Conservation (phyloP, 139 green algal species). For the Trebouxia sp. region DNA sequence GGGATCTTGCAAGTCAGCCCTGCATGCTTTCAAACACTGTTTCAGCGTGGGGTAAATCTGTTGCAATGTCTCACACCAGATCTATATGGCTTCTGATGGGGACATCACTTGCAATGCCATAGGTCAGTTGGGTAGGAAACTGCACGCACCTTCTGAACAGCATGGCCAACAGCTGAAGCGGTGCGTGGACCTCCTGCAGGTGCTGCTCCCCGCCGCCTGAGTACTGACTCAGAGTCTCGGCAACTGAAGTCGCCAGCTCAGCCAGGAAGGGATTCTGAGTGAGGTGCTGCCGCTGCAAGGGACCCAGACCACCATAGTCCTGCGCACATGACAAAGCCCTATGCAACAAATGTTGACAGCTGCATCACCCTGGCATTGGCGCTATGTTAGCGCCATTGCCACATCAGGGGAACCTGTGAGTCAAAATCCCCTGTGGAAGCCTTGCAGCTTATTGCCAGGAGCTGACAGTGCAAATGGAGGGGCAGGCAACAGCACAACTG, state of each 20-base stretch:
- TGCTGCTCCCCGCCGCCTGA: not conserved
- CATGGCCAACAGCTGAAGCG: slow-evolving; percentile 2
- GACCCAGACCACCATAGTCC: not conserved
- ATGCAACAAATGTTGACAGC: not conserved
- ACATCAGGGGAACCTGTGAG: not conserved
- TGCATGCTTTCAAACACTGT: no score
- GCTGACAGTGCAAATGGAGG: not conserved
- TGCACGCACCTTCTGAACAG: not conserved
- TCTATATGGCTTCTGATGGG: no score
- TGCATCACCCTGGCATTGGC: not conserved
- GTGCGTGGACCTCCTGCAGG: not conserved
- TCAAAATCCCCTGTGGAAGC: not conserved
- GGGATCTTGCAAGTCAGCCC: no score
- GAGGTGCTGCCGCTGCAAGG: slow-evolving; percentile 21
- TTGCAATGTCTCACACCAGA: no score
- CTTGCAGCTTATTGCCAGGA: not conserved
- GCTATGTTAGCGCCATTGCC: no score
- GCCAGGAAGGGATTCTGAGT: not conserved
- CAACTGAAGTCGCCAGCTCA: not conserved
- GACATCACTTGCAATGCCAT: no score
- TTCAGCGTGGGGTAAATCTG: no score
- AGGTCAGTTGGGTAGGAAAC: no score
- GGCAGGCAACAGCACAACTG: not conserved
- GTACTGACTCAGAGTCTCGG: not conserved
- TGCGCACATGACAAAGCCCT: not conserved